A percentile compares a stretch with the other conserved stretches of the same genome.
These are phyloP conservation scores for Streptanthus diversifolius DNA, from an alignment of 345 rosid species.

Conservation along the genomic window DNA sequence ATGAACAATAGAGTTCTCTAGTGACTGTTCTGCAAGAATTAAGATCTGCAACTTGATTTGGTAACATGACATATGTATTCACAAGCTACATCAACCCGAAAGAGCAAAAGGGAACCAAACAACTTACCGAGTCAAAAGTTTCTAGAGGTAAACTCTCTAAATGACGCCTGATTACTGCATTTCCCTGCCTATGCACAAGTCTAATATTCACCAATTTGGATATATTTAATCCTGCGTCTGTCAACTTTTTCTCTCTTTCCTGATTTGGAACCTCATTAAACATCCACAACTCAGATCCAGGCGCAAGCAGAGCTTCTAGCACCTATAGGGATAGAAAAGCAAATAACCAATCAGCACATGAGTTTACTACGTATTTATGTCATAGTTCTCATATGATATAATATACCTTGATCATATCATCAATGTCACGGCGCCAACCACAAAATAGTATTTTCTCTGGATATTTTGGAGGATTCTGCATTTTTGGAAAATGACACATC, in stretches of 20 bases:
- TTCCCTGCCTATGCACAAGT: conserved; percentile 81
- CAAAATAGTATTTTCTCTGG: conserved; percentile 88
- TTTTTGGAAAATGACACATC: conserved; percentile 51
- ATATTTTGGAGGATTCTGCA: conserved; percentile 74
- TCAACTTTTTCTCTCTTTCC: conserved; percentile 76
- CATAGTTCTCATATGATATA: neutral
- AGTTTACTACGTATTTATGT: neutral
- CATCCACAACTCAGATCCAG: conserved; percentile 94
- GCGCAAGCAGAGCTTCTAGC: conserved; percentile 79
- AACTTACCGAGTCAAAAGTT: conserved; percentile 93
- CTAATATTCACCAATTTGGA: conserved; percentile 52
- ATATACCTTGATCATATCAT: conserved; percentile 89
- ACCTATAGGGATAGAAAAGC: conserved; percentile 45
- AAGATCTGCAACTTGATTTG: conserved; percentile 76
- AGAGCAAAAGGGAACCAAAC: neutral
- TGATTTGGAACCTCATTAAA: conserved; percentile 83
- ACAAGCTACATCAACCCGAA: neutral
- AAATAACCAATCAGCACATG: neutral
- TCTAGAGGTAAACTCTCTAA: conserved; percentile 81
- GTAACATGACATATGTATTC: conserved; percentile 25
- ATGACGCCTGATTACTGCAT: conserved; percentile 81
- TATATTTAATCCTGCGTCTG: conserved; percentile 73
- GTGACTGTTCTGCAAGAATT: conserved; percentile 95
- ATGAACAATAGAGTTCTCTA: conserved; percentile 90
- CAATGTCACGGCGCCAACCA: conserved; percentile 97